Evolutionary conservation across 2,329 filamentous ascomycete genomes (phyloP), one percentile per base, ranked within the genome.

Genomic region (Microcyclospora tardicrescens): DNA sequence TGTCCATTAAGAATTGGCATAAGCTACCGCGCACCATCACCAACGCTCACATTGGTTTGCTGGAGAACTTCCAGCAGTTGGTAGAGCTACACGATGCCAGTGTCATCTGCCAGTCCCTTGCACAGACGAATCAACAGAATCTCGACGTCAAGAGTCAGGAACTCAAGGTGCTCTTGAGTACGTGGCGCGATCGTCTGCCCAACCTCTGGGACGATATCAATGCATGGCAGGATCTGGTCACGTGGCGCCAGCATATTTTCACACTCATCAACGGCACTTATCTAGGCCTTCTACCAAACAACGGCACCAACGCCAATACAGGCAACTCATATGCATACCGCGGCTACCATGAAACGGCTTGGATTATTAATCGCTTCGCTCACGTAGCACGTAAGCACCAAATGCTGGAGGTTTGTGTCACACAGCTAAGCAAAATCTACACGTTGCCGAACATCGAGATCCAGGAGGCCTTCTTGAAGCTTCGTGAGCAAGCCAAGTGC

Each of bases 141-240:
- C 68, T 98, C 35, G 93, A 98, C 53, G 77, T 79, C 46, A 98
- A 98, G 62, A 95, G 87, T 14, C 84, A 87, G 41, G 93, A 99
- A 64, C 73, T 98, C 2, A 98, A 98, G 64, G 65, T 98, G 37
- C 75, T 96, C 3, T 73, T 98, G 5, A 85, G 85, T 39, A 91
- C 89, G 6, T 99, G 91, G 91, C 79, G 91, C 41, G 91, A 99
- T 58, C 77, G 91, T 35, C 67, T 98, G 37, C 91, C 91, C 2
- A 99, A 99, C 56, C 82, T 94, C 3, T 99, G 91, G 91, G 91
- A 99, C 59, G 91, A 99, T 59, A 98, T 99, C 61, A 94, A 93
- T 47, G 85, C 91, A 30, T 99, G 91, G 91, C 91, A 98, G 60
- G 93, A 98, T 57, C 69, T 99, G 31, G 91, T 99, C n/a, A 98